Conservation (phyloP, 176 grass and related monocot species). For the Phyllostachys edulis region DNA sequence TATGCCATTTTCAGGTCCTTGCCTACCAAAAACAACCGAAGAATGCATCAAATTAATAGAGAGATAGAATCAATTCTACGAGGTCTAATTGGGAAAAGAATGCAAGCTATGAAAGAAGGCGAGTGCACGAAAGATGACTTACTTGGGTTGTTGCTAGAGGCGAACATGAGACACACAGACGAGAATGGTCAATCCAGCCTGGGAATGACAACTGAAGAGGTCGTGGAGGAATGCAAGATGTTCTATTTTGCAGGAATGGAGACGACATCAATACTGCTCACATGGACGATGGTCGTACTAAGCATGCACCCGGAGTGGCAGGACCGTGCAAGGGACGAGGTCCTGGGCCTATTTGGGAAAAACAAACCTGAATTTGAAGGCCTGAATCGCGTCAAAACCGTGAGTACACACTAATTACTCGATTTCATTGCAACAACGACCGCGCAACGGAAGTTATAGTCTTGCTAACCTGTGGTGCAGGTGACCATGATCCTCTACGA, state of each 20-base stretch:
- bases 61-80: constrained; percentile 42
- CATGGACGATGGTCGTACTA: constrained; percentile 62
- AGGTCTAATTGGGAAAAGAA: constrained; percentile 38
- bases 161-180: constrained; percentile 37
- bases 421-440: background rate
- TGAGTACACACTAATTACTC: constrained; percentile 25
- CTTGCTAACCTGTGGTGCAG: background rate
- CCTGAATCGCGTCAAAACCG: constrained; percentile 53
- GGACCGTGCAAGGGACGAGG: constrained; percentile 56
- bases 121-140: constrained; percentile 44
- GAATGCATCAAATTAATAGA: constrained; percentile 38
- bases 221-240: constrained; percentile 72
- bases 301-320: constrained; percentile 73
- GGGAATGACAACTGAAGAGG: constrained; percentile 49
- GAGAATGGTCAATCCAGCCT: constrained; percentile 32
- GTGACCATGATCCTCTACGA: constrained; percentile 76
- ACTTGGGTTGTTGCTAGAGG: constrained; percentile 51
- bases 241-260: constrained; percentile 87
- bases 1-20: constrained; percentile 32
- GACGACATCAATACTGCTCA: constrained; percentile 63
- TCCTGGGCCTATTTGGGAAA: constrained; percentile 48
- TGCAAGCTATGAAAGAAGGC: constrained; percentile 43
- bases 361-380: constrained; percentile 40
- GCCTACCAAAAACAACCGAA: constrained; percentile 48
- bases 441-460: too few relatives aligned